Evolutionary conservation across 768 basidiomycete species (phyloP).

Genomic region (Boletellus emodensis): DNA sequence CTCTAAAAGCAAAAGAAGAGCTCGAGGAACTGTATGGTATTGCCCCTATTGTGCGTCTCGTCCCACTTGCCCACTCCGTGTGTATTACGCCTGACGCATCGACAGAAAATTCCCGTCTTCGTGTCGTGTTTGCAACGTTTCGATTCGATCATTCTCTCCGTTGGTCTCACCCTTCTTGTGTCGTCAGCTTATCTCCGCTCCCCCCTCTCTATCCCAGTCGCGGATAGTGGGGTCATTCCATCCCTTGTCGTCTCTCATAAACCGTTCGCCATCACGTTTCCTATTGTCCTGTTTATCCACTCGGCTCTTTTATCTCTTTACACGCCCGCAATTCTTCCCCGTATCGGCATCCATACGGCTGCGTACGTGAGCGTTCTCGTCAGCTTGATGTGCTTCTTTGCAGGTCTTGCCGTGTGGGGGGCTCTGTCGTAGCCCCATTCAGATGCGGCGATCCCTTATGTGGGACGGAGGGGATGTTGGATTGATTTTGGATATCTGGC

Average conservation of each 20-base stretch:
- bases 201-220: slow-evolving; percentile 35
- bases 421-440: slow-evolving; percentile 42
- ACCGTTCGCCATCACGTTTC: slow-evolving; percentile 39
- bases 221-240: slow-evolving; percentile 13
- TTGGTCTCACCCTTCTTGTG: slow-evolving; percentile 54
- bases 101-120: slow-evolving; percentile 72
- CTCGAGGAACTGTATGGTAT: slow-evolving; percentile 76
- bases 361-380: slow-evolving; percentile 68
- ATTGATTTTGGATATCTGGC: not conserved
- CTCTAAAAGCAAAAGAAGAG: slow-evolving; percentile 65
- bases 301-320: slow-evolving; percentile 58
- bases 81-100: slow-evolving; percentile 1
- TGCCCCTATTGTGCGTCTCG: slow-evolving; percentile 67
- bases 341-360: slow-evolving; percentile 70
- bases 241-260: slow-evolving; percentile 30
- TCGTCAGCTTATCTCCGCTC: slow-evolving; percentile 60
- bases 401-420: slow-evolving; percentile 70
- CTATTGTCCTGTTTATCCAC: slow-evolving; percentile 46
- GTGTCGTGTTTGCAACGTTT: slow-evolving; percentile 73
- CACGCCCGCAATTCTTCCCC: slow-evolving; percentile 61
- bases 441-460: not conserved
- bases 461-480: not conserved
- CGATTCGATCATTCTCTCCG: slow-evolving; percentile 65
- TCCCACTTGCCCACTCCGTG: not conserved
- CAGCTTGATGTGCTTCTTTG: slow-evolving; percentile 66